Percentiles rank a stretch among this genome's conserved stretches.
These are phyloP conservation scores for Pelargonium citronellum DNA, from an alignment of 441 rosid species.

Conservation along the genomic window DNA sequence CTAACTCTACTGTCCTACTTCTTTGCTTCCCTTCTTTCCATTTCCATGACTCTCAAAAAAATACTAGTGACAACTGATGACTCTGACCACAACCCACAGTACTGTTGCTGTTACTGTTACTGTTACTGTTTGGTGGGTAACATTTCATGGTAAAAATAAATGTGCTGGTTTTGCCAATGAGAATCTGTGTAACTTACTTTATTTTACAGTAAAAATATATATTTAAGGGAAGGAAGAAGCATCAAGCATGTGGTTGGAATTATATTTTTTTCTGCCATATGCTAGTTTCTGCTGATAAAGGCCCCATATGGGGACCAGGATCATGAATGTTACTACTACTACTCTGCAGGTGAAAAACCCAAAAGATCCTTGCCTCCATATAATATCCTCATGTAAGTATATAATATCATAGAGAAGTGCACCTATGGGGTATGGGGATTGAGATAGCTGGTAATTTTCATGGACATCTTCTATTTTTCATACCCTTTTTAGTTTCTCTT, in stretches of 20 bases:
- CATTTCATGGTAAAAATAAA: neutral
- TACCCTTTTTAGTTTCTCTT: neutral
- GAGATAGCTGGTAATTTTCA: neutral
- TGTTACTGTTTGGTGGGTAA: neutral
- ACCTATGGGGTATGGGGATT: constrained; percentile 1
- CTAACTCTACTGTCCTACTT: neutral
- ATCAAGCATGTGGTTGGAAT: constrained; percentile 4
- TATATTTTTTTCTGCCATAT: constrained; percentile 6
- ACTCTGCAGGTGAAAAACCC: constrained; percentile 9
- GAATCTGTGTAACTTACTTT: neutral
- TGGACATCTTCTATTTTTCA: neutral
- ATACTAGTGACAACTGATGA: neutral
- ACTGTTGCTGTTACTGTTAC: neutral
- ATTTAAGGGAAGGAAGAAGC: too few relatives aligned
- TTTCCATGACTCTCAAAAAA: neutral
- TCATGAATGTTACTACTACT: constrained; percentile 5
- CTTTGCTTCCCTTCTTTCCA: neutral
- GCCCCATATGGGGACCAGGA: constrained; percentile 5
- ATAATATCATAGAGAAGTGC: neutral
- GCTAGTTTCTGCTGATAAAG: constrained; percentile 1
- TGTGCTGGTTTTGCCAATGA: neutral
- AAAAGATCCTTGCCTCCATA: neutral
- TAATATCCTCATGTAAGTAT: too few relatives aligned
- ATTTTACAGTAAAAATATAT: neutral
- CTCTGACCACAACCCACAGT: constrained; percentile 7